Evolutionary conservation across 805 yeast genomes (phyloP), one percentile per base, ranked within the genome.

Genomic region (Yarrowia phangngaensis): DNA sequence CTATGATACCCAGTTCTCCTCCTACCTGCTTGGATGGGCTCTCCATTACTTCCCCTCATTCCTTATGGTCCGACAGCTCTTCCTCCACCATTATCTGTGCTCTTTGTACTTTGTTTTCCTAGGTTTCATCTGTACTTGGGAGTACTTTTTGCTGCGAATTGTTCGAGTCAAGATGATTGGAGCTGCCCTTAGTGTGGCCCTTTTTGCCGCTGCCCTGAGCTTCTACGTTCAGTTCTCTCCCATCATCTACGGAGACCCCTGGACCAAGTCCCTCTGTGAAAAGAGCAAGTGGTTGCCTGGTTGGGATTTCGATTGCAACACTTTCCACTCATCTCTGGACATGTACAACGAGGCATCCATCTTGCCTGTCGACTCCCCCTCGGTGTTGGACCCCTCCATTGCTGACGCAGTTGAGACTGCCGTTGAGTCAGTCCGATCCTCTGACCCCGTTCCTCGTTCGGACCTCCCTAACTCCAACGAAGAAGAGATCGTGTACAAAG

Each of bases 31-130:
- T 2, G 92, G 86, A 1, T 92, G 95, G 92, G 74, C 79, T 11
- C 75, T 86, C 24, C 99, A 92, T 68, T 75, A 70, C 54, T 54
- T 73, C 31, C 90, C 92, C 14, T 79, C 74, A 52, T 68, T 73
- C 59, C 70, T 89, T 52, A 89, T 89, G 97, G 88, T 80, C 20
- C 80, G 97, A 68, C 97, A 89, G 69, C 67, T 89, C 66, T 89
- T 90, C 71, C 71, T 89, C 62, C 97, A 89, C 66, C 97, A 89
- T 67, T 90, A 90, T 65, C 69, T 92, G 56, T 97, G 96, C 51
- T 86, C 97, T 2, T 75, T 86, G 47, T 92, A 87, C 69, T 92
- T 92, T 66, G 92, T 87, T 36, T 71, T 85, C 48, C 71, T 86
- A 55, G 85, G 82, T 2, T 69, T 86, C 45, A 84, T 84, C n/a